A percentile compares a stretch with the other conserved stretches of the same genome.
These are phyloP conservation scores for Diaporthe vaccinii DNA, from an alignment of 2,329 filamentous ascomycete genomes.

Conservation along the genomic window DNA sequence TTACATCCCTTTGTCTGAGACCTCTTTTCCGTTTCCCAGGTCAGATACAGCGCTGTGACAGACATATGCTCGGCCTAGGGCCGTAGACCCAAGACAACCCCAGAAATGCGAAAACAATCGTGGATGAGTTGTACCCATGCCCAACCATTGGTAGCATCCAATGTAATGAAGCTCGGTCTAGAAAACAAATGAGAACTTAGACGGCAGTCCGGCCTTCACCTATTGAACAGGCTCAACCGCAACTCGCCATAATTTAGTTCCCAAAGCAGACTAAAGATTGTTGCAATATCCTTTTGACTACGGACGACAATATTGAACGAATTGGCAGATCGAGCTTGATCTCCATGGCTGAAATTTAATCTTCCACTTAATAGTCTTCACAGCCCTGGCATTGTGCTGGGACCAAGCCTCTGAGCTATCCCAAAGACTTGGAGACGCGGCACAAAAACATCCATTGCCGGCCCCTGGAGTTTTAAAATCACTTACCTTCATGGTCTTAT, in stretches of 20 bases:
- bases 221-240: no score
- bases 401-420: not conserved
- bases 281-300: not conserved
- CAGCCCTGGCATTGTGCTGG: not conserved
- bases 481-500: no score
- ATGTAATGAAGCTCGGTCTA: no score
- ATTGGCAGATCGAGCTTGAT: no score
- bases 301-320: no score
- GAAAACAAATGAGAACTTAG: no score
- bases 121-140: not conserved
- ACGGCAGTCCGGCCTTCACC: no score
- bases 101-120: not conserved
- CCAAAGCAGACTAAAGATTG: no score
- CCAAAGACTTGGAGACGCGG: not conserved
- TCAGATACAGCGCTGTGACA: not conserved
- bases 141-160: no score
- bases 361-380: not conserved
- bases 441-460: not conserved
- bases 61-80: not conserved
- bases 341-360: no score
- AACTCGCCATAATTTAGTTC: no score
- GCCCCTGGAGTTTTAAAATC: no score
- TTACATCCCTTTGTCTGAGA: not conserved
- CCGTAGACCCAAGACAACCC: not conserved
- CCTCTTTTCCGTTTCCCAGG: not conserved